These are phyloP conservation scores for Huntiella abstrusa DNA, from an alignment of 2,329 filamentous ascomycete genomes.

Conservation along the genomic window DNA sequence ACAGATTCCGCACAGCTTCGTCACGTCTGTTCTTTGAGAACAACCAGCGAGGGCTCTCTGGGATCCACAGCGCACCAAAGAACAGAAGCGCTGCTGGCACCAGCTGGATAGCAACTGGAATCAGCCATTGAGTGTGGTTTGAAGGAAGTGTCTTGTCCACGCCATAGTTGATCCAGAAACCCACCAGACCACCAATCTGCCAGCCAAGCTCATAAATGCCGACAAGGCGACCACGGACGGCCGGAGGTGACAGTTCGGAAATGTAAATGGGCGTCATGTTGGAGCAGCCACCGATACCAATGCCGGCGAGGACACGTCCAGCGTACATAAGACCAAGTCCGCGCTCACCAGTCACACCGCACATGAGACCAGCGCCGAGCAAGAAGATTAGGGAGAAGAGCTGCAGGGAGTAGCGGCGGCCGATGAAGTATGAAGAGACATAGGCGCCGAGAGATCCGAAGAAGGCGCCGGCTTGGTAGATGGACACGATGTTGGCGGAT, in stretches of 20 bases:
- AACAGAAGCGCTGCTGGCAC: slow-evolving; percentile 47
- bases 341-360: slow-evolving; percentile 33
- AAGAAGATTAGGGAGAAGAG: slow-evolving; percentile 45
- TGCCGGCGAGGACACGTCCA: slow-evolving; percentile 42
- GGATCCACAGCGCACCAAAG: slow-evolving; percentile 42
- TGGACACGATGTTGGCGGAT: slow-evolving; percentile 59
- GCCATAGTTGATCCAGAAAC: slow-evolving; percentile 49
- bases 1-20: slow-evolving; percentile 36
- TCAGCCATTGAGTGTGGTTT: slow-evolving; percentile 52
- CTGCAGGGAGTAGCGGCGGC: slow-evolving; percentile 45
- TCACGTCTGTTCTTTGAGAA: slow-evolving; percentile 42
- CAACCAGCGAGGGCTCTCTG: slow-evolving; percentile 52
- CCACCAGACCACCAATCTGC: slow-evolving; percentile 43
- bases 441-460: slow-evolving; percentile 60
- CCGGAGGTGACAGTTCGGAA: slow-evolving; percentile 39
- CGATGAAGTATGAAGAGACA: slow-evolving; percentile 44
- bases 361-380: slow-evolving; percentile 43
- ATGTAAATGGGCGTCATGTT: slow-evolving; percentile 47
- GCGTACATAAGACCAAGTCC: slow-evolving; percentile 46
- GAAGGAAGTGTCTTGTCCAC: slow-evolving; percentile 50
- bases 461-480: slow-evolving; percentile 65
- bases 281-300: slow-evolving; percentile 43
- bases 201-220: slow-evolving; percentile 49
- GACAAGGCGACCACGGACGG: slow-evolving; percentile 44
- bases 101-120: slow-evolving; percentile 45